These are phyloP conservation scores for Rubia peregrina DNA, from an alignment of 305 asterid species.

Conservation along the genomic window DNA sequence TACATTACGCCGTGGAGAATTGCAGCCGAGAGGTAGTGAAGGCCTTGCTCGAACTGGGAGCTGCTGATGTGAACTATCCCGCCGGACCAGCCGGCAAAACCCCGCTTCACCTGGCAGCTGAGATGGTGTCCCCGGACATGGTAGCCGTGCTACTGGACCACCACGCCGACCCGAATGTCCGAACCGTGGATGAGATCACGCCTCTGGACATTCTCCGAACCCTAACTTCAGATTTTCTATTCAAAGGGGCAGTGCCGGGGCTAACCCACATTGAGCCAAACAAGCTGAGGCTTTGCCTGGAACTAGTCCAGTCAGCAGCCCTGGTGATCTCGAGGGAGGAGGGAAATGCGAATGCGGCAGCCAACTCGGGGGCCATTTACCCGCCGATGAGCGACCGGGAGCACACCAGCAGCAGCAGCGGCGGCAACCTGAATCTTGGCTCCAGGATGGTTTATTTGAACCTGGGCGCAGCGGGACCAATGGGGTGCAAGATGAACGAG, in stretches of 20 bases:
- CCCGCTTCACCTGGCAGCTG: conserved; percentile 80
- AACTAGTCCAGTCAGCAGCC: conserved; percentile 87
- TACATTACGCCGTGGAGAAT: conserved; percentile 77
- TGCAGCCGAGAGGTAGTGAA: conserved; percentile 88
- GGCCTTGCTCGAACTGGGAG: conserved; percentile 83
- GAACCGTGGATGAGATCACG: conserved; percentile 67
- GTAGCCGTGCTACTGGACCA: conserved; percentile 92
- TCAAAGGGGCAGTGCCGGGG: conserved; percentile 90
- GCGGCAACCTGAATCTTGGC: conserved; percentile 41
- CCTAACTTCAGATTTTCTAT: conserved; percentile 87
- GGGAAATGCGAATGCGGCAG: conserved; percentile 40
- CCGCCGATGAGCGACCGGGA: conserved; percentile 49
- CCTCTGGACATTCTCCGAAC: conserved; percentile 76
- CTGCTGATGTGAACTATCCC: conserved; percentile 79
- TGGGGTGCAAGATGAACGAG: conserved; percentile 46
- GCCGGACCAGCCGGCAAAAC: conserved; percentile 77
- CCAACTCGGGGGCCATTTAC: conserved; percentile 26
- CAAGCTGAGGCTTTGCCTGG: conserved; percentile 74
- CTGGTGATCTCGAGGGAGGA: conserved; percentile 85
- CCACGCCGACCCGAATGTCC: conserved; percentile 82
- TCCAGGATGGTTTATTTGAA: conserved; percentile 83
- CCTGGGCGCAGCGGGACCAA: conserved; percentile 52
- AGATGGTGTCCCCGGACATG: conserved; percentile 97
- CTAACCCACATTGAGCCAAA: conserved; percentile 81
- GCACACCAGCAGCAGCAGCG: conserved; percentile 35